Evolutionary conservation across 805 yeast species (phyloP).

Genomic region (Lipomyces yamanashiensis): DNA sequence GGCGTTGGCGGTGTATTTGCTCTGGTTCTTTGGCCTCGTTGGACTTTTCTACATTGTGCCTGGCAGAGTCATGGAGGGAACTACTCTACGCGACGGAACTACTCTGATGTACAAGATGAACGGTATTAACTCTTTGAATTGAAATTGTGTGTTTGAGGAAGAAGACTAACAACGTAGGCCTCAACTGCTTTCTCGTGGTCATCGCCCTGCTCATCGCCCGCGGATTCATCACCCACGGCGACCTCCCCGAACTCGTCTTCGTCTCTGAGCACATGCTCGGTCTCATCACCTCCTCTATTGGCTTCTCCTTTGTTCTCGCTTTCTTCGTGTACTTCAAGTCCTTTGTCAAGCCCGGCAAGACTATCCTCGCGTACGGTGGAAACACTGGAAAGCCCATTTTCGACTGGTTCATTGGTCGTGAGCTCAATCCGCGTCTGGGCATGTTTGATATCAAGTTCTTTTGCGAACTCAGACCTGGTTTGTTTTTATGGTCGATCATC

Average conservation of each 20-base stretch:
- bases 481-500: slow-evolving; percentile 81
- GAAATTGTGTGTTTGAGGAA: background rate
- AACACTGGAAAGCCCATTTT: slow-evolving; percentile 75
- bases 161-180: slow-evolving; percentile 9
- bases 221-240: slow-evolving; percentile 54
- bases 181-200: slow-evolving; percentile 52
- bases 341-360: slow-evolving; percentile 62
- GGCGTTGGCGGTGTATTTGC: slow-evolving; percentile 65
- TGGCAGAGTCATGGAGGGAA: slow-evolving; percentile 68
- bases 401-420: slow-evolving; percentile 93
- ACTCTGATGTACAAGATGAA: slow-evolving; percentile 76
- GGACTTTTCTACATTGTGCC: slow-evolving; percentile 68
- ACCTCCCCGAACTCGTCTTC: slow-evolving; percentile 64
- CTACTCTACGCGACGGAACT: slow-evolving; percentile 75
- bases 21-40: slow-evolving; percentile 74
- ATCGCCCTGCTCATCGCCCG: slow-evolving; percentile 56
- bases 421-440: slow-evolving; percentile 88
- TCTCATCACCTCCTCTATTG: slow-evolving; percentile 63
- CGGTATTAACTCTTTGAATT: slow-evolving; percentile 52
- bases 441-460: slow-evolving; percentile 83
- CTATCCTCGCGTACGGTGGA: slow-evolving; percentile 83
- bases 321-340: slow-evolving; percentile 68
- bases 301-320: slow-evolving; percentile 68
- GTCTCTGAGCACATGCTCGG: slow-evolving; percentile 70
- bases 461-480: slow-evolving; percentile 93